Conservation (phyloP, 2,329 filamentous ascomycete species). For the Venturia effusa region DNA sequence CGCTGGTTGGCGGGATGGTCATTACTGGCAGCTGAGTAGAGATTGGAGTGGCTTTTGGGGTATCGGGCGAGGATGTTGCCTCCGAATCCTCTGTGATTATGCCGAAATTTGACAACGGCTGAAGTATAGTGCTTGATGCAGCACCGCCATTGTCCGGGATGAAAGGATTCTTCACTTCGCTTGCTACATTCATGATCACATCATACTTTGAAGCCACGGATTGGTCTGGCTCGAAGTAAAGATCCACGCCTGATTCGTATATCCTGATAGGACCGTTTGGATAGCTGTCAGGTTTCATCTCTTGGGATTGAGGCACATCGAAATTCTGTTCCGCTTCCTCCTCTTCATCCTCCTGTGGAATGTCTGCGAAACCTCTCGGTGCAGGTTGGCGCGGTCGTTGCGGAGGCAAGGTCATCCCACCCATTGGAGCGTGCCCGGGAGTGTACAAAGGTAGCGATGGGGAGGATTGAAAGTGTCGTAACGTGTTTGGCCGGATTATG, state of each 20-base stretch:
- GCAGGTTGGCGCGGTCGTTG: constrained; percentile 23
- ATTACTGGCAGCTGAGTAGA: constrained; percentile 16
- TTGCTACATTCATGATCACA: constrained; percentile 74
- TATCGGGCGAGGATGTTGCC: constrained; percentile 31
- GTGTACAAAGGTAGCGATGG: constrained; percentile 48
- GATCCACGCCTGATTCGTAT: constrained; percentile 64
- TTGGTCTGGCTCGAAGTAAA: constrained; percentile 70
- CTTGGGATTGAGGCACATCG: constrained; percentile 46
- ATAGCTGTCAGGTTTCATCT: constrained; percentile 69
- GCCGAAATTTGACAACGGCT: constrained; percentile 2
- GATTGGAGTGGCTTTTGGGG: constrained; percentile 43
- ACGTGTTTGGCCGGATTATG: constrained; percentile 35
- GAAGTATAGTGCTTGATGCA: constrained; percentile 12
- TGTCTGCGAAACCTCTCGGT: constrained; percentile 36
- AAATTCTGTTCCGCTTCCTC: constrained; percentile 44
- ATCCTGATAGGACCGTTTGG: constrained; percentile 74
- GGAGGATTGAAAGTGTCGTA: constrained; percentile 53
- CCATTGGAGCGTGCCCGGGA: constrained; percentile 35
- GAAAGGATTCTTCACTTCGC: constrained; percentile 72
- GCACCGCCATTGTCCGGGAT: constrained; percentile 23
- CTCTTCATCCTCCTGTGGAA: constrained; percentile 64
- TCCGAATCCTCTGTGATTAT: not conserved
- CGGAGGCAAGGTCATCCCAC: constrained; percentile 41
- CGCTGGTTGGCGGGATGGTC: constrained; percentile 18
- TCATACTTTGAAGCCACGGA: constrained; percentile 70